A percentile compares a stretch with the other conserved stretches of the same genome.
Evolutionary conservation across 331 rosid species (phyloP).

Genomic region (Cydonia oblonga): DNA sequence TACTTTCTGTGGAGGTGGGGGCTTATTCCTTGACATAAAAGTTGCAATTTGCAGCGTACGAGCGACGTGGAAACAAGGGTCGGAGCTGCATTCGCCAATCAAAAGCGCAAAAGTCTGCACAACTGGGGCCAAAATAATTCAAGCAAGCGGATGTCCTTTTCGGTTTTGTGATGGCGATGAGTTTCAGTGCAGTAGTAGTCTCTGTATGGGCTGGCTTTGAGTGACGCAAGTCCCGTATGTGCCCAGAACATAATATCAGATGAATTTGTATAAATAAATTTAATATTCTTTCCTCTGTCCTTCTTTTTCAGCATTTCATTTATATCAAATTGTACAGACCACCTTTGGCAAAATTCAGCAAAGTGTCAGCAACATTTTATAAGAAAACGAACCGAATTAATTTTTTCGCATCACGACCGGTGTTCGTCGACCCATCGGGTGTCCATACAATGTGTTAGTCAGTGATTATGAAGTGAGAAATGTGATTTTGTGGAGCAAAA

Average conservation of each 20-base stretch:
- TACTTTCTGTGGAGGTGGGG: neutral
- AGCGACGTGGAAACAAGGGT: neutral
- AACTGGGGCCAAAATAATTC: constrained; percentile 2
- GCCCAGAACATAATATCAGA: neutral
- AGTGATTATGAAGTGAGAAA: neutral
- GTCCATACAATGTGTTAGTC: neutral
- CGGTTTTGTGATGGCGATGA: constrained; percentile 10
- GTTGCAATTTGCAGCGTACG: constrained; percentile 2
- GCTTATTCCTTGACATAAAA: neutral
- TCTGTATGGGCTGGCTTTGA: neutral
- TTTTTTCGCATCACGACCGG: neutral
- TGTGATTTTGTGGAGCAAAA: neutral
- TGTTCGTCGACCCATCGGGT: neutral
- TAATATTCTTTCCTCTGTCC: neutral
- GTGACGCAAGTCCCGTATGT: constrained; percentile 15
- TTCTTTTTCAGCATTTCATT: constrained; percentile 8
- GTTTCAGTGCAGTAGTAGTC: neutral
- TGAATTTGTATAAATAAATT: constrained; percentile 1
- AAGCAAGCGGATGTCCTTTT: constrained; percentile 10
- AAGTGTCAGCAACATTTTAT: neutral
- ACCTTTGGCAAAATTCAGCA: neutral
- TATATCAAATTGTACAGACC: constrained; percentile 11
- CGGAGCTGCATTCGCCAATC: neutral
- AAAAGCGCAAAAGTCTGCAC: neutral
- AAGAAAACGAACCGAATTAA: neutral